Evolutionary conservation across 2,329 filamentous ascomycete genomes (phyloP), one percentile per base, ranked within the genome.

Genomic region (Aureobasidium mangrovei): DNA sequence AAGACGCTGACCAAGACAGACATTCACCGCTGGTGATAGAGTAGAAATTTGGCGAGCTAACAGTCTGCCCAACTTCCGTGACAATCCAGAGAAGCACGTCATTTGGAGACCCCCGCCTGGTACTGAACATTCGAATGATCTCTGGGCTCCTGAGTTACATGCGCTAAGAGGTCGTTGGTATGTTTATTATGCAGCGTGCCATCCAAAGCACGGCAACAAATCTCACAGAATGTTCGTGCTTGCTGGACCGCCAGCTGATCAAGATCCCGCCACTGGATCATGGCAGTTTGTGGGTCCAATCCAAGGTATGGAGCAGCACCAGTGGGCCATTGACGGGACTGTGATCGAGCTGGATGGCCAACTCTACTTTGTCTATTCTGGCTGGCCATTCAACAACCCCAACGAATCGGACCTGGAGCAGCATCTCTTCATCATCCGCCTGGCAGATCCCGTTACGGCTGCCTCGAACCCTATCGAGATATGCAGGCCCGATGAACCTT

Each of bases 91-190:
- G 5, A 72, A 70, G 57, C 66, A 68, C 29, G 65, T 69, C 4
- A 66, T 75, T 7, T 65, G 68, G 67, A 68, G 69, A 24, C 73
- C 76, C 31, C 64, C 71, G 0, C 70, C 70, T 9, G 64, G 71
- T 56, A 69, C 68, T 7, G 63, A 66, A 18, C 74, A 72, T 68
- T 71, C 69, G 6, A 72, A 66, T 39, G 72, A 70, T 58, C 66
- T 81, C 32, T 81, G 78, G 78, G 78, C 78, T 0, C 78, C 78
- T 0, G 78, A 81, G 65, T 68, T 81, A 0, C 78, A 81, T 61
- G 64, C 64, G 45, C 67, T 80, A 28, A 64, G 72, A 36, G 74
- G 72, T 0, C 70, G 70, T 26, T 81, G 78, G 78, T 81, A 78
- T 63, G 69, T 79, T 57, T 80, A 80, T 63, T 75, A 69, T 62